A percentile compares a stretch with the other conserved stretches of the same genome.
phyloP scores from a whole-genome alignment of 768 basidiomycete species.

The Hericium alpestre region DNA sequence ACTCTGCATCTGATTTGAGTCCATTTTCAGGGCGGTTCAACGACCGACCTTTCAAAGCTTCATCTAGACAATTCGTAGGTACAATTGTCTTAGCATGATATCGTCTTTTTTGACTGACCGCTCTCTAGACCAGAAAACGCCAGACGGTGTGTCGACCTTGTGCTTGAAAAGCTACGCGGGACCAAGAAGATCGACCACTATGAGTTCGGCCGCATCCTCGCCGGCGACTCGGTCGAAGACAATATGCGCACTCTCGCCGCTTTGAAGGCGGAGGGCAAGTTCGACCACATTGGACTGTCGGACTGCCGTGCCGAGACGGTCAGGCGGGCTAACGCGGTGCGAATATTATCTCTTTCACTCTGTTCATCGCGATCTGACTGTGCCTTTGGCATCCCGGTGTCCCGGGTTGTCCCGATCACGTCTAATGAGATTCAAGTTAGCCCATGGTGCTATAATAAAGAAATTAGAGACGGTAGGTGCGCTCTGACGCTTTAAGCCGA shows the following conservation, averaged over 20 bases:
- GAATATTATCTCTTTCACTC: background rate
- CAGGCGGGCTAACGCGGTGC: constrained; percentile 19
- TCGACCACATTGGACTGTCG: constrained; percentile 50
- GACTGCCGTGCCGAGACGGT: constrained; percentile 44
- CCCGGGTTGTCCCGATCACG: constrained; percentile 24
- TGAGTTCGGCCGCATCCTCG: constrained; percentile 40
- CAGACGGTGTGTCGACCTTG: constrained; percentile 8
- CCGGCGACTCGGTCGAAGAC: constrained; percentile 35
- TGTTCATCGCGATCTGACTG: constrained; percentile 6
- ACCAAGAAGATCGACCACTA: constrained; percentile 53
- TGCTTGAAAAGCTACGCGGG: constrained; percentile 29
- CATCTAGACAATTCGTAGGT: too few relatives aligned
- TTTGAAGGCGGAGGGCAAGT: constrained; percentile 43
- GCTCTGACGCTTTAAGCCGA: background rate
- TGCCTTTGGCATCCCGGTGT: background rate
- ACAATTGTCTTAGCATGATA: too few relatives aligned
- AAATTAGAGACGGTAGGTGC: constrained; percentile 33
- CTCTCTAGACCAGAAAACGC: constrained; percentile 3
- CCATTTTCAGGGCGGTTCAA: too few relatives aligned
- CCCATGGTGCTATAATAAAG: constrained; percentile 48
- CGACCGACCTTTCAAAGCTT: too few relatives aligned
- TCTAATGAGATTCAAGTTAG: constrained; percentile 62
- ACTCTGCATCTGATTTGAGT: background rate
- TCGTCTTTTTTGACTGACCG: too few relatives aligned
- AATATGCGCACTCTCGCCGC: constrained; percentile 29